Evolutionary conservation across 805 yeast species (phyloP), one percentile per base, ranked within the genome.

Genomic region (Teunomyces lycoperdinae): DNA sequence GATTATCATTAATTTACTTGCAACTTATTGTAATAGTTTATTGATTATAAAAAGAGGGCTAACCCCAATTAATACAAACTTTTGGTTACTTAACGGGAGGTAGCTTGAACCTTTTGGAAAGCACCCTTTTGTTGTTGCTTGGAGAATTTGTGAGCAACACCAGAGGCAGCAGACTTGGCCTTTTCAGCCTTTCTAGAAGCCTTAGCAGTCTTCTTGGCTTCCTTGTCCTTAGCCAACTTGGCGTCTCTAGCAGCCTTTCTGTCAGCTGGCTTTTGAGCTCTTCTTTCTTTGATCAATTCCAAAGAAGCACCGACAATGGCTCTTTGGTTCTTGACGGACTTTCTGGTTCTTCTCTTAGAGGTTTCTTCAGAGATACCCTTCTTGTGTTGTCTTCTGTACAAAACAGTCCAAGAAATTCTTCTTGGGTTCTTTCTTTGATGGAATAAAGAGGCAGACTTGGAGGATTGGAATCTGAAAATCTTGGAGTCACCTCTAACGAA

Each of bases 391-490:
- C 96, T 89, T 86, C 99, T 92, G 92, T 81, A 94, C 70, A 94
- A 84, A 71, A 92, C 97, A 63, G 99, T 94, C 99, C 99, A 94
- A 60, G 98, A 85, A 75, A 94, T 85, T 85, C 97, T 88, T 86
- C 99, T 91, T 81, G 99, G 99, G 91, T 94, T 94, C 96, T 94
- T 94, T 87, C 97, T 90, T 84, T 94, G 99, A 73, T 85, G 84
- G 94, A 94, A 94, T 71, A 94, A 86, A 74, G 98, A 90, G 69
- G 96, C 92, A 73, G 96, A 84, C 81, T 94, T 94, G 66, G 97
- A 87, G 77, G 88, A 84, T 78, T 87, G 95, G 94, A 94, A 94
- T 85, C 99, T 91, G 96, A 94, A 94, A 71, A 91, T 79, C 85
- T 94, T 94, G 73, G 98, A 91, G 89, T 94, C 99, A 70, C 98